Base-by-base conservation (phyloP, 1,284 basidiomycete species). In the Agaricales sp. region DNA sequence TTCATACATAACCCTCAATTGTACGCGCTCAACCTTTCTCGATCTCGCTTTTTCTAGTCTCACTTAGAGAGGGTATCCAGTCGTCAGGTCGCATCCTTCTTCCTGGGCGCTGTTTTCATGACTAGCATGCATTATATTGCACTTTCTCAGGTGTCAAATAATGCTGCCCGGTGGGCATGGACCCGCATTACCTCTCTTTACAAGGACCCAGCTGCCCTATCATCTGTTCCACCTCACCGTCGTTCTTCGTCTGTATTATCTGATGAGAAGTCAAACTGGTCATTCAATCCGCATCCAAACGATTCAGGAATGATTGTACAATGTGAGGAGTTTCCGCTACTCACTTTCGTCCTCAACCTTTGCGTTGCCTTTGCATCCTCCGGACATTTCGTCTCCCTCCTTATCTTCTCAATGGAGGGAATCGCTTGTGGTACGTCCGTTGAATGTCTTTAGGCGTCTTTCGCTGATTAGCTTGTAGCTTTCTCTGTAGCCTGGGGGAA, bases 21-120 rank as follows among this genome's bases (percentile, higher is more conserved):
- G 60, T 60, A 23, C 46, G 60, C 51, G 2, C 60, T 62, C 50
- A 58, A 52, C 63, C 59, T 23, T 21, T 20, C n/a, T 16, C 6
- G 39, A 8, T 8, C 37, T 46, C 30, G 4, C 21, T 38, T 48
- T 52, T 46, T 19, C 30, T 20, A 46, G 19, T 39, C 30, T 45
- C 41, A 26, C 38, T 46, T 19, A 48, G n/a, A n/a, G 23, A 48
- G 16, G 45, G 47, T 37, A 51, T 50, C 22, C 44, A 77, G 75
- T 57, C 70, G 65, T 45, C 62, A 69, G 37, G 61, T 73, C 30
- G 57, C 67, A 24, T 59, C 67, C 4, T 78, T 78, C 58, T 71
- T 74, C 48, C 63, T 76, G 14, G 76, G 75, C 45, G 70, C 70
- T 60, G 70, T 73, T 3, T 75, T 76, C 55, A 62, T 74, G 45